Conservation (phyloP, 2,329 filamentous ascomycete genomes). For the Aspergillus unguis region DNA sequence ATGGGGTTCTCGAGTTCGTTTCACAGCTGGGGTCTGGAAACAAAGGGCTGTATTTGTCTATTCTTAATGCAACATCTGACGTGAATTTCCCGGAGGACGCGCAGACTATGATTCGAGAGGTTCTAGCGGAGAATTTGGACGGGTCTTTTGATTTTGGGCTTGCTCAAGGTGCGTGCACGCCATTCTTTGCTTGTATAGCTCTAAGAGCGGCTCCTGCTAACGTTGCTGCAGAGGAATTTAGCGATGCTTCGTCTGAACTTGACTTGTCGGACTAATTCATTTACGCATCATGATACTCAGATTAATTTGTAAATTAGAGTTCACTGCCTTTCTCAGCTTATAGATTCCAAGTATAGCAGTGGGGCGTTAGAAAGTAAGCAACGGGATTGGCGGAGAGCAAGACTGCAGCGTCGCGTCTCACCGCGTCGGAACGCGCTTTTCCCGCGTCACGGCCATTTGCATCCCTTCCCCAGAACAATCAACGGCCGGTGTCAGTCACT, state of each 20-base stretch:
- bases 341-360: neutral
- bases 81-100: slow-evolving; percentile 25
- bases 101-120: slow-evolving; percentile 29
- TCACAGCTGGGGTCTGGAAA: slow-evolving; percentile 27
- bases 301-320: no score
- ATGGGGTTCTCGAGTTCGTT: slow-evolving; percentile 33
- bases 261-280: slow-evolving; percentile 15
- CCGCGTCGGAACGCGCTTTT: slow-evolving; percentile 24
- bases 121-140: slow-evolving; percentile 18
- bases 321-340: neutral
- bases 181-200: neutral
- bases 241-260: slow-evolving; percentile 18
- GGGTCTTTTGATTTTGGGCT: slow-evolving; percentile 27
- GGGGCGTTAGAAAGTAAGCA: slow-evolving; percentile 19
- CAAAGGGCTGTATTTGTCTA: slow-evolving; percentile 28
- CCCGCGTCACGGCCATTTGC: slow-evolving; percentile 13
- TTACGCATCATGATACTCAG: neutral
- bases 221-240: slow-evolving; percentile 22
- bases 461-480: slow-evolving; percentile 16
- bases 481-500: slow-evolving; percentile 6
- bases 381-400: slow-evolving; percentile 17
- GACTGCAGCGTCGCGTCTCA: slow-evolving; percentile 17
- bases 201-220: slow-evolving; percentile 8
- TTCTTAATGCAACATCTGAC: slow-evolving; percentile 25
- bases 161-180: slow-evolving; percentile 15